Evolutionary conservation across 2,329 filamentous ascomycete genomes (phyloP).

Genomic region (Pestalotiopsis fici): DNA sequence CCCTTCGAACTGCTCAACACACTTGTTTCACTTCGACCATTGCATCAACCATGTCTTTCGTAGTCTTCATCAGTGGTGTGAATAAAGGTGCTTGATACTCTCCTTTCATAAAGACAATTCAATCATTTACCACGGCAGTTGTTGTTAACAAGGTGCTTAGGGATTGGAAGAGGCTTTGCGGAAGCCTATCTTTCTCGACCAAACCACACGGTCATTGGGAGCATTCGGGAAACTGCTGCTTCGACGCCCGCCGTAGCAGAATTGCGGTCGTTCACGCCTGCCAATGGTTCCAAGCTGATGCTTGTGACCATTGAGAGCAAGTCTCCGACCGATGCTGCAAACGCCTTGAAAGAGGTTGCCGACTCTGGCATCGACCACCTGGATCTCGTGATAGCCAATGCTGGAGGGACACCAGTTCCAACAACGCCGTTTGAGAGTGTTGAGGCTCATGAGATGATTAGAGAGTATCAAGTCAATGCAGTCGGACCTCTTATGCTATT

Average conservation of each 20-base stretch:
- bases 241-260: constrained; percentile 21
- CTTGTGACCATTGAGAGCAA: constrained; percentile 32
- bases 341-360: constrained; percentile 25
- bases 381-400: constrained; percentile 39
- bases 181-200: constrained; percentile 34
- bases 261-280: constrained; percentile 25
- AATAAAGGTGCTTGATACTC: neutral
- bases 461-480: constrained; percentile 27
- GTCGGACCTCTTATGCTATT: constrained; percentile 30
- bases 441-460: constrained; percentile 24
- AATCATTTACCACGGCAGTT: neutral
- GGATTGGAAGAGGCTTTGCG: constrained; percentile 32
- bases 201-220: constrained; percentile 39
- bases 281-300: constrained; percentile 26
- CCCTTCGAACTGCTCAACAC: neutral
- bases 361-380: constrained; percentile 28
- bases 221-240: constrained; percentile 29
- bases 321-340: constrained; percentile 24
- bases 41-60: neutral
- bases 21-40: neutral
- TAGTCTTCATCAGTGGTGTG: neutral
- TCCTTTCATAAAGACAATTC: too few relatives aligned
- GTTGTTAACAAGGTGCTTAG: constrained; percentile 15
- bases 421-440: constrained; percentile 28
- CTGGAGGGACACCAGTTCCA: constrained; percentile 26